These are phyloP conservation scores for Ogataea wickerhamii DNA, from an alignment of 805 yeast species.

Conservation along the genomic window DNA sequence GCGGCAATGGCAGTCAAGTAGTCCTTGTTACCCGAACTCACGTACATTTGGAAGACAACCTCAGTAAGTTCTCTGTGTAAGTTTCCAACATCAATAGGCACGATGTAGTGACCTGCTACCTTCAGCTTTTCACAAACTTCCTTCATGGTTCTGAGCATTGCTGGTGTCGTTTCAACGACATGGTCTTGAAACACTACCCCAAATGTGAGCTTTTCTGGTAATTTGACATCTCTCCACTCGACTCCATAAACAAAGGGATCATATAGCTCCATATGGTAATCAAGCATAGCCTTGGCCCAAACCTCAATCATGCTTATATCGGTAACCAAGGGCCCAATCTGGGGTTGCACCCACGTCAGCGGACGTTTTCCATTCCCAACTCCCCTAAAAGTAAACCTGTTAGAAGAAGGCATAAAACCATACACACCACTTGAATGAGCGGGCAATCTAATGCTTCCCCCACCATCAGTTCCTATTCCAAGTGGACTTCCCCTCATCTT, in stretches of 20 bases:
- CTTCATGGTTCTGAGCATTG: conserved; percentile 5
- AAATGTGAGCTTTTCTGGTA: conserved; percentile 34
- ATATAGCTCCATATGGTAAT: conserved; percentile 58
- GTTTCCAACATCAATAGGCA: conserved; percentile 37
- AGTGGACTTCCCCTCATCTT: conserved; percentile 51
- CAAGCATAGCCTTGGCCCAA: conserved; percentile 38
- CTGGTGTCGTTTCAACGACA: conserved; percentile 37
- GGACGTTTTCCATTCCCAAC: conserved; percentile 38
- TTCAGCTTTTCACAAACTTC: conserved; percentile 14
- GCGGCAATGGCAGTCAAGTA: conserved; percentile 3
- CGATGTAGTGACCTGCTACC: conserved; percentile 46
- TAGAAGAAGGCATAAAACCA: conserved; percentile 50
- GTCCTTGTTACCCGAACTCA: conserved; percentile 3
- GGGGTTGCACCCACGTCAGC: conserved; percentile 49
- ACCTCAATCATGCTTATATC: conserved; percentile 48
- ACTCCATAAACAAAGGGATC: conserved; percentile 45
- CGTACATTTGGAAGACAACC: conserved; percentile 6
- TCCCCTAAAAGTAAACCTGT: conserved; percentile 33
- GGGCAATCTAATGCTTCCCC: conserved; percentile 58
- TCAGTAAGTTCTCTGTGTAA: conserved; percentile 7
- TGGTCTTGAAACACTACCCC: conserved; percentile 44
- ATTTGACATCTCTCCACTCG: conserved; percentile 38
- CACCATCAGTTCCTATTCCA: conserved; percentile 62
- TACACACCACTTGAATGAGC: conserved; percentile 50
- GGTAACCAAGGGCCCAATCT: conserved; percentile 35